Base-by-base conservation (phyloP, 2,329 filamentous ascomycete species). In the Waltergamsia citrina region DNA sequence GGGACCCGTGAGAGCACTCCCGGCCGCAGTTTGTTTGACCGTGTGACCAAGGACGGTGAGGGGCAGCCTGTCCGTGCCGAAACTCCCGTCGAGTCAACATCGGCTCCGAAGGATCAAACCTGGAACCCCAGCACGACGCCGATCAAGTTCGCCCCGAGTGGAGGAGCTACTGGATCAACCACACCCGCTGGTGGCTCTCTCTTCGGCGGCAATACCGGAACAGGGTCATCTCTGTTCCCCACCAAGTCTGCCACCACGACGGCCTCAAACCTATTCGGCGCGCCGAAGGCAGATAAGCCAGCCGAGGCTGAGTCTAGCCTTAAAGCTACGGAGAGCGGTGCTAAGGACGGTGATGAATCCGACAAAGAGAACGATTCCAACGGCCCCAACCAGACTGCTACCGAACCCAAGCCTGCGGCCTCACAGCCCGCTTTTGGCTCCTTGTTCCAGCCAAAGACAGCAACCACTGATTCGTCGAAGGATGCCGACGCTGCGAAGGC, bases 131-230 rank as follows among this genome's bases (percentile, higher is more conserved):
- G 60, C 51, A 64, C 60, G 14, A 63, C 62, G 6, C 71, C 71
- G 3, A 71, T 78, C 49, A 74, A 74, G 47, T 74, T 74, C 45
- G 62, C 61, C 10, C 52, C 61, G 28, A n/a, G n/a, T n/a, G n/a
- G n/a, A n/a, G n/a, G n/a, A n/a, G n/a, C n/a, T n/a, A n/a, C n/a
- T n/a, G n/a, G n/a, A n/a, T 7, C 26, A 12, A 20, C 33, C 17
- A n/a, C 26, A 15, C 40, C 50, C 32, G 46, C 51, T 7, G 35
- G 54, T 24, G 41, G 43, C 22, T 52, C 43, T 41, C 49, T 54
- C 10, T 60, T 63, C 39, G 50, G 55, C 24, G 12, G 6, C 18
- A 12, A 14, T 25, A 32, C 12, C 23, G 18, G 21, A 19, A 18
- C 29, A 8, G 10, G 21, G 6, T 19, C 35, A 21, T 20, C 32